phyloP scores from a whole-genome alignment of 257 asterid species.

The Gentiana dahurica region DNA sequence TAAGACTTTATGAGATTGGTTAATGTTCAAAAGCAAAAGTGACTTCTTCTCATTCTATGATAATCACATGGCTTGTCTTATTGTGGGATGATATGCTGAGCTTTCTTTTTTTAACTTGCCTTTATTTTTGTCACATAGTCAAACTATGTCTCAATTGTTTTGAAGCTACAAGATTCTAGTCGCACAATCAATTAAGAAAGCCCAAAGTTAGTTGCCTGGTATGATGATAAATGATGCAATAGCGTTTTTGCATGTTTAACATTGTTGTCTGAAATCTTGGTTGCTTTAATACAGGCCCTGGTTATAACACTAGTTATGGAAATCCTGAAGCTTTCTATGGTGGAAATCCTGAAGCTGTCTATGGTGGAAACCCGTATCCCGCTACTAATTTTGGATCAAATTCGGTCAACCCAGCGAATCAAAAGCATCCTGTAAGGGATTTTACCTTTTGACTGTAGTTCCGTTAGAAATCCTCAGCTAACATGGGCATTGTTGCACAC shows the following conservation, averaged over 20 bases:
- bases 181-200: too few species aligned
- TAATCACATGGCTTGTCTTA: too few species aligned
- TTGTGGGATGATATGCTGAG: too few species aligned
- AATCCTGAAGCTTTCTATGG: conserved; percentile 51
- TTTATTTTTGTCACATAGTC: too few species aligned
- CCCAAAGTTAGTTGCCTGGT: background rate
- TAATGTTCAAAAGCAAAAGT: too few species aligned
- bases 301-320: conserved; percentile 50
- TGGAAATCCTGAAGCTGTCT: conserved; percentile 48
- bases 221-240: background rate
- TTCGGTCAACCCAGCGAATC: conserved; percentile 52
- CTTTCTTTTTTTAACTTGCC: too few species aligned
- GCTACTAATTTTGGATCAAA: conserved; percentile 46
- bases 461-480: background rate
- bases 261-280: background rate
- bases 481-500: background rate
- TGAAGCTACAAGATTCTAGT: background rate
- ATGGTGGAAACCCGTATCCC: conserved; percentile 56
- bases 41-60: too few species aligned
- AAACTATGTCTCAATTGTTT: too few species aligned
- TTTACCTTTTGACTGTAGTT: background rate
- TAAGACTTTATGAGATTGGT: too few species aligned
- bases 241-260: background rate
- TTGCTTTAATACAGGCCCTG: conserved; percentile 31
- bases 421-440: conserved; percentile 50